Base-by-base conservation (phyloP, 2,329 filamentous ascomycete species). In the Rutstroemia sp. region DNA sequence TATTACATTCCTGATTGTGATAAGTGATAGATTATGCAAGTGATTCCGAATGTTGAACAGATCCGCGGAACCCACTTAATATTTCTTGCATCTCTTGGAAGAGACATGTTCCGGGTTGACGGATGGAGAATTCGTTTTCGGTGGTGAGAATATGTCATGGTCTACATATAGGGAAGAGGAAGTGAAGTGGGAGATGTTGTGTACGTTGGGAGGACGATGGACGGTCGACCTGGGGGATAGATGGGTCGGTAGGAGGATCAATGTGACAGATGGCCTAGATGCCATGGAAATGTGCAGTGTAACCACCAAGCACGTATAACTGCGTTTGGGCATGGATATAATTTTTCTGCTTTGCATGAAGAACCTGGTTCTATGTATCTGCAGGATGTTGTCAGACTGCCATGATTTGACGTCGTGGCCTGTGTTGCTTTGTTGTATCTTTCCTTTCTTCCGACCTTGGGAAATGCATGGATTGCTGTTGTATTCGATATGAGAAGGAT, bases 381-480 rank as follows among this genome's bases (percentile, higher is more conserved):
- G 51, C 17, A 42, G 2, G 39, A 42, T 42, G 34, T 21, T 54
- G 51, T 54, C 51, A 48, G 51, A 48, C 51, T 27, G 44, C 34
- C 30, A 34, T 34, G 12, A 34, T 34, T 34, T 34, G 30, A 34
- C 30, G 30, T 34, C 30, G 30, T 34, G 30, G 30, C 30, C 30
- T 48, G 42, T 19, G 27, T 34, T 54, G 34, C 21, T 54, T 27
- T 48, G n/a, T 25, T 54, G 17, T 54, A 48, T 48, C 51, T 48
- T 38, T 54, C 51, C 42, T 54, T 53, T 53, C 41, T 54, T 48
- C 51, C 44, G 51, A 48, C 34, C 38, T 54, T 10, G 44, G 51
- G 38, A 54, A 38, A 19, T 27, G 39, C 16, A 42, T 42, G n/a
- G 14, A 5, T 14, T 38, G 12, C 38, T 48, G 51, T 47, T 48